Percentiles rank a stretch among this genome's conserved stretches.
phyloP scores from a whole-genome alignment of 148 eudicot genomes.

The Hydrangea macrophylla region DNA sequence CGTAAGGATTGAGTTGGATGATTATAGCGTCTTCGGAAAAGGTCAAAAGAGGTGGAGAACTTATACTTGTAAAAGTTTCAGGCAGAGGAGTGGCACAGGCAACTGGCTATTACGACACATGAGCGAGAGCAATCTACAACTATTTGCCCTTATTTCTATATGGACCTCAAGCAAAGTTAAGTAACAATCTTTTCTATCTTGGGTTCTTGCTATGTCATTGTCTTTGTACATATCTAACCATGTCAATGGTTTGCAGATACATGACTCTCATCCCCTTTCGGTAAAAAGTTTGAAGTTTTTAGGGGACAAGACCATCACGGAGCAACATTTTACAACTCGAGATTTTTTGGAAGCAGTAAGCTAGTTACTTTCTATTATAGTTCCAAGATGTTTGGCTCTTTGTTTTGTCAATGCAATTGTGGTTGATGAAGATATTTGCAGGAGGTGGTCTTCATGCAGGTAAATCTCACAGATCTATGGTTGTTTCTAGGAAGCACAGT shows the following conservation, averaged over 20 bases:
- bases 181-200: background rate
- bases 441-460: conserved; percentile 68
- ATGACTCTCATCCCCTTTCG: conserved; percentile 52
- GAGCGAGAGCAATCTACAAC: conserved; percentile 62
- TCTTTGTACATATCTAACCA: background rate
- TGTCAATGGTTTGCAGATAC: conserved; percentile 32
- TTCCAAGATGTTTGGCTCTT: background rate
- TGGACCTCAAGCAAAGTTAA: conserved; percentile 81
- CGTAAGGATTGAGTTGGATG: too few species aligned
- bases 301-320: conserved; percentile 54
- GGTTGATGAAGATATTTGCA: conserved; percentile 24
- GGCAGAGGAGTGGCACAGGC: conserved; percentile 16
- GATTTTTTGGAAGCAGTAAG: conserved; percentile 69
- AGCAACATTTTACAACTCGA: conserved; percentile 63
- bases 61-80: conserved; percentile 20
- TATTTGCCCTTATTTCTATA: conserved; percentile 70
- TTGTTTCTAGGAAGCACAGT: too few species aligned
- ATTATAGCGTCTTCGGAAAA: too few species aligned
- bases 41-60: too few species aligned
- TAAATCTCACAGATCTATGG: background rate
- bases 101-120: conserved; percentile 65
- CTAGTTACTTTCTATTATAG: background rate
- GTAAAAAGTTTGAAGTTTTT: conserved; percentile 52
- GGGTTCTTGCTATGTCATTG: background rate
- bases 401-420: conserved; percentile 1